Evolutionary conservation across 2,329 filamentous ascomycete species (phyloP).

Genomic region (Colletotrichum sp.): DNA sequence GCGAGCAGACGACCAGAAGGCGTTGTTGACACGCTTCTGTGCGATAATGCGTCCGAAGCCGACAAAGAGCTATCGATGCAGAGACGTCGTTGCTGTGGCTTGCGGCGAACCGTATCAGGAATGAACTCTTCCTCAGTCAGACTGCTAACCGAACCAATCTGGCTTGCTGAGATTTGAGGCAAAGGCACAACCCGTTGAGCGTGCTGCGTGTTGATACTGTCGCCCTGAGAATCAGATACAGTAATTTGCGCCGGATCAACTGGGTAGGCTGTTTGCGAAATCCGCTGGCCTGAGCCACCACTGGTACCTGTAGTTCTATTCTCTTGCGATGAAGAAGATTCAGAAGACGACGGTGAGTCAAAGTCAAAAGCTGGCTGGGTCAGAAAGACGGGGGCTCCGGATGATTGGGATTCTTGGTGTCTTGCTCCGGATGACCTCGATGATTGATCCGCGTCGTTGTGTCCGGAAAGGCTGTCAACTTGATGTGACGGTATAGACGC

Average conservation of each 20-base stretch:
- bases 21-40: not conserved
- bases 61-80: not conserved
- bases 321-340: not conserved
- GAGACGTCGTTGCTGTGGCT: not conserved
- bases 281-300: not conserved
- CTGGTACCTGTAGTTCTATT: not conserved
- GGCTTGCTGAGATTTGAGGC: not conserved
- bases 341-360: not conserved
- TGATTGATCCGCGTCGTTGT: not conserved
- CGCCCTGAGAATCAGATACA: not conserved
- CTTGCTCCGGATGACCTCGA: not conserved
- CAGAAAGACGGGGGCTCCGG: not conserved
- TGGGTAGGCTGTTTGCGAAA: not conserved
- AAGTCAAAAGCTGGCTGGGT: slow-evolving; percentile 12
- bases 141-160: not conserved
- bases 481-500: slow-evolving; percentile 11
- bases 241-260: not conserved
- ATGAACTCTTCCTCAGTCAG: slow-evolving; percentile 1
- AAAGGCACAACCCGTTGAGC: slow-evolving; percentile 18
- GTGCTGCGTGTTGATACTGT: slow-evolving; percentile 8
- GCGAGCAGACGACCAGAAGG: not conserved
- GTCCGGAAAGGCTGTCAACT: not conserved
- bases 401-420: not conserved
- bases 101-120: slow-evolving; percentile 22
- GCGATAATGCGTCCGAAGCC: not conserved